Conservation (phyloP, 2,329 filamentous ascomycete genomes). For the Fusarium pseudoanthophilum region DNA sequence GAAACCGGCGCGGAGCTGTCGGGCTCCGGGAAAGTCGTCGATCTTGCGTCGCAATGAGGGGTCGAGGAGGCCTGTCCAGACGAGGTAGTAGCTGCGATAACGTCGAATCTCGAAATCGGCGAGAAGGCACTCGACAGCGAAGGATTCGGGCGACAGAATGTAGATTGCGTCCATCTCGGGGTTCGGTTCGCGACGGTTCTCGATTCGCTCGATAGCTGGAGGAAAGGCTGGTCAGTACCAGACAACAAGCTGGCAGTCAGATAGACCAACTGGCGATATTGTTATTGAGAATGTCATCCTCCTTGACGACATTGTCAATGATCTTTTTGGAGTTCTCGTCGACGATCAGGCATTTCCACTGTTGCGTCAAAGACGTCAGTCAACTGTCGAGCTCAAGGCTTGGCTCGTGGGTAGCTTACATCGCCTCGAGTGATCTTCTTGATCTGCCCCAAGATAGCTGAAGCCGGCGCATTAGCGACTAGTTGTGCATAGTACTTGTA, state of each 20-base stretch:
- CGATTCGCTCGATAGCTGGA: conserved; percentile 92
- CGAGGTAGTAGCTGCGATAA: conserved; percentile 81
- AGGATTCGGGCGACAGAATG: conserved; percentile 83
- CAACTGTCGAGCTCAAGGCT: conserved; percentile 2
- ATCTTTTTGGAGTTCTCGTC: conserved; percentile 87
- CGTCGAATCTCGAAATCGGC: conserved; percentile 88
- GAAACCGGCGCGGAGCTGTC: conserved; percentile 81
- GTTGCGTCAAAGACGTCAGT: conserved; percentile 27
- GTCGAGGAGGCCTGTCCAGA: conserved; percentile 85
- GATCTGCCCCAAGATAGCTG: conserved; percentile 62
- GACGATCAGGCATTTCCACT: conserved; percentile 98
- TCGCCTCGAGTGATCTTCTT: conserved; percentile 83
- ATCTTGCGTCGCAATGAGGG: conserved; percentile 77
- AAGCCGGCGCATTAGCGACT: conserved; percentile 32
- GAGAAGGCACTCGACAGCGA: conserved; percentile 93
- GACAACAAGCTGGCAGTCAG: conserved; percentile 12
- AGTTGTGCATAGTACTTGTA: background rate
- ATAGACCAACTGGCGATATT: conserved; percentile 86
- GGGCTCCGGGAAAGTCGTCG: conserved; percentile 74
- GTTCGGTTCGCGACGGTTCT: conserved; percentile 84
- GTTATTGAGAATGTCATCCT: conserved; percentile 96
- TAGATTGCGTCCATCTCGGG: conserved; percentile 95
- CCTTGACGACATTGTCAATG: conserved; percentile 88
- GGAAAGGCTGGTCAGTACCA: conserved; percentile 30
- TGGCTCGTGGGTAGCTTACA: conserved; percentile 60